Conservation (phyloP, 805 yeast species). For the Nakazawaea laoshanensis region DNA sequence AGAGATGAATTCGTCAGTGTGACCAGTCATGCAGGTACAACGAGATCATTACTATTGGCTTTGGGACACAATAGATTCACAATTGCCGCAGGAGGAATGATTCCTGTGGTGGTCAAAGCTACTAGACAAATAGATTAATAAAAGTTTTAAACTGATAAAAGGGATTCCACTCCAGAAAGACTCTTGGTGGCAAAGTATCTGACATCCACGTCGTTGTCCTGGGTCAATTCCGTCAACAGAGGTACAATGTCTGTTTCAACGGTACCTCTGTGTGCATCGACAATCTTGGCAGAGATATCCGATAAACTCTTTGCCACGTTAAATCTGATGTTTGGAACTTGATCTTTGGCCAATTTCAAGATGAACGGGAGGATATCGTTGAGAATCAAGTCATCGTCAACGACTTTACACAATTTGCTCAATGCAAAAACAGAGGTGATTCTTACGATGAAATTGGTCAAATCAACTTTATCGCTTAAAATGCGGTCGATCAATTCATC, state of each 20-base stretch:
- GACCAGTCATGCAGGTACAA: constrained; percentile 58
- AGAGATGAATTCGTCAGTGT: constrained; percentile 29
- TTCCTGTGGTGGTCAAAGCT: constrained; percentile 47
- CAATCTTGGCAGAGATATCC: constrained; percentile 46
- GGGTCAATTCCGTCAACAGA: constrained; percentile 50
- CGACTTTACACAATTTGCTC: constrained; percentile 71
- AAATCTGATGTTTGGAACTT: constrained; percentile 92
- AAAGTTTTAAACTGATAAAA: neutral
- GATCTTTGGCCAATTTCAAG: constrained; percentile 61
- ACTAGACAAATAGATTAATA: constrained; percentile 13
- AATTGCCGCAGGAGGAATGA: constrained; percentile 59
- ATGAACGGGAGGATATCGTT: constrained; percentile 74
- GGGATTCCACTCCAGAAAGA: constrained; percentile 25
- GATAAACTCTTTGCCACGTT: constrained; percentile 85
- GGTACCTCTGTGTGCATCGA: constrained; percentile 21
- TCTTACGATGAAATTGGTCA: constrained; percentile 77
- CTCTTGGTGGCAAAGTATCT: constrained; percentile 75
- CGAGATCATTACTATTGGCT: constrained; percentile 40
- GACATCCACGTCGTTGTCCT: constrained; percentile 84
- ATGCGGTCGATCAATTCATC: constrained; percentile 73
- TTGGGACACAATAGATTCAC: constrained; percentile 47
- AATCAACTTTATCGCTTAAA: constrained; percentile 33
- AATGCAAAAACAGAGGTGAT: constrained; percentile 85
- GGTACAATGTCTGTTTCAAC: constrained; percentile 51
- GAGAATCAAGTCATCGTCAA: constrained; percentile 47